These are phyloP conservation scores for Pseudogymnoascus pannorum DNA, from an alignment of 2,329 filamentous ascomycete species.

Conservation along the genomic window DNA sequence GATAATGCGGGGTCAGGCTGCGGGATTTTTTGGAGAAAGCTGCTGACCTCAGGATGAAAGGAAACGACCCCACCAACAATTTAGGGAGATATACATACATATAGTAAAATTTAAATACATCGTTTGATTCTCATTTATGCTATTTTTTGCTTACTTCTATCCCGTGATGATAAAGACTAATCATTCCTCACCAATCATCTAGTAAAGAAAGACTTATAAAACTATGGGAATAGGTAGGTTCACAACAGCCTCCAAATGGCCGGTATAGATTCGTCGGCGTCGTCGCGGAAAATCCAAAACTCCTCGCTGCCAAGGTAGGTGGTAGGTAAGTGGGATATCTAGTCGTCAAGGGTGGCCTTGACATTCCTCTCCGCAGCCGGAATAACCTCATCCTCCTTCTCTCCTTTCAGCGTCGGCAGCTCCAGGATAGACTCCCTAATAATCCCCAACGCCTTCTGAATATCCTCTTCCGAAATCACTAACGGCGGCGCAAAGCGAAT, in stretches of 20 bases:
- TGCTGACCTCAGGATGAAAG: neutral
- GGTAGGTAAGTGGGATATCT: slow-evolving; percentile 12
- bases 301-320: neutral
- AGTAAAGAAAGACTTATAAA: neutral
- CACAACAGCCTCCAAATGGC: too few species aligned
- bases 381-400: slow-evolving; percentile 48
- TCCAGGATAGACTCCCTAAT: slow-evolving; percentile 78
- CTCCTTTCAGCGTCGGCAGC: slow-evolving; percentile 60
- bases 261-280: neutral
- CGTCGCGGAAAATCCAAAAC: neutral
- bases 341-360: slow-evolving; percentile 52
- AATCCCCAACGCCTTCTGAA: slow-evolving; percentile 67
- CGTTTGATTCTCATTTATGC: neutral
- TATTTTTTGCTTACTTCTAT: neutral
- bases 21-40: slow-evolving; percentile 1
- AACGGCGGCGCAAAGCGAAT: slow-evolving; percentile 95
- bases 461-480: slow-evolving; percentile 84
- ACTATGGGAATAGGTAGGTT: too few species aligned
- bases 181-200: neutral
- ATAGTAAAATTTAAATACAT: neutral
- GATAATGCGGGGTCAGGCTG: slow-evolving; percentile 5
- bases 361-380: slow-evolving; percentile 54
- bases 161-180: neutral
- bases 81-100: neutral
- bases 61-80: neutral